Conservation (phyloP, 2,329 filamentous ascomycete genomes). For the Cladobotryum mycophilum region DNA sequence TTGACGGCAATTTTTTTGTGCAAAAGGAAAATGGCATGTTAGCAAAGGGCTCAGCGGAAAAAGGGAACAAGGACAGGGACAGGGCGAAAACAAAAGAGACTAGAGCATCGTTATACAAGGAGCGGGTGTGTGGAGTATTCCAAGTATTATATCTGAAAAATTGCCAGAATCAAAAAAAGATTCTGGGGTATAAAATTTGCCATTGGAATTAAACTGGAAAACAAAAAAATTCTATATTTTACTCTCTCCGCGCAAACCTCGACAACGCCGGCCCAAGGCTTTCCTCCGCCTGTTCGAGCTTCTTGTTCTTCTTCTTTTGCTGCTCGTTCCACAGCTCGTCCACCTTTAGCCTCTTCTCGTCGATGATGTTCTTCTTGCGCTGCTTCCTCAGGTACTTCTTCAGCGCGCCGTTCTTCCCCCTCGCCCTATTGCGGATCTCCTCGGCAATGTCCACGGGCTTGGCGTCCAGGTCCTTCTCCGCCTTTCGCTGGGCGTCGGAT, state of each 20-base stretch:
- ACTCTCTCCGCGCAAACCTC: constrained; percentile 72
- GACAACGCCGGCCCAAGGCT: constrained; percentile 81
- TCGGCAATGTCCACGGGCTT: constrained; percentile 52
- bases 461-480: constrained; percentile 73
- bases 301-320: constrained; percentile 59
- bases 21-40: not conserved
- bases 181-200: not conserved
- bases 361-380: constrained; percentile 86
- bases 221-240: constrained; percentile 16
- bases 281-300: constrained; percentile 56
- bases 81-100: not conserved
- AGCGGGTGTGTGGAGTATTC: not conserved
- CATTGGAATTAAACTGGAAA: constrained; percentile 1
- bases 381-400: constrained; percentile 89
- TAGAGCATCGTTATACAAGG: not conserved
- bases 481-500: constrained; percentile 68
- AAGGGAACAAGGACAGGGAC: not conserved
- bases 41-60: not conserved
- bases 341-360: constrained; percentile 84
- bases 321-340: constrained; percentile 75
- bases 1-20: not conserved
- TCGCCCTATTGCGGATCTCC: constrained; percentile 67
- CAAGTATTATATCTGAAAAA: no score
- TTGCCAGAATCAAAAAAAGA: not conserved
- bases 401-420: constrained; percentile 84